phyloP scores from a whole-genome alignment of 139 green algal species.

The Haematococcus sp. region DNA sequence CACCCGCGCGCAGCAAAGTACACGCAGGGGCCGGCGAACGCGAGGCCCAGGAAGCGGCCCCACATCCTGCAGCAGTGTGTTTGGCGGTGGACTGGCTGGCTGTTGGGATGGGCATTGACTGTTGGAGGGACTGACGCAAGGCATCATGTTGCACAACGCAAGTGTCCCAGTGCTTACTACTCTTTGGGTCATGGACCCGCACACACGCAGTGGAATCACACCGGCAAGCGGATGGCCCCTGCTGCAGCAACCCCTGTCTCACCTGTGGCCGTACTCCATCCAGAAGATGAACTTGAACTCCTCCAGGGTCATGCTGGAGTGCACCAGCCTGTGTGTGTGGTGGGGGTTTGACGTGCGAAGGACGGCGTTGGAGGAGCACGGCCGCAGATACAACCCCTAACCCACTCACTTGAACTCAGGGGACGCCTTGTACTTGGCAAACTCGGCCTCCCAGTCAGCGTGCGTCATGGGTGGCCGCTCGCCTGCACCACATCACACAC shows the following conservation, averaged over 20 bases:
- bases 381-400: too few species aligned
- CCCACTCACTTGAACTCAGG: conserved; percentile 82
- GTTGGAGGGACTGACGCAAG: too few species aligned
- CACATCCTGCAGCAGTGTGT: conserved; percentile 60
- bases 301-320: conserved; percentile 86
- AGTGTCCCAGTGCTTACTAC: too few species aligned
- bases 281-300: conserved; percentile 99
- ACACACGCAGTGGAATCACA: too few species aligned
- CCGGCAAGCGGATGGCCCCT: too few species aligned
- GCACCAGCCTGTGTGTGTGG: conserved; percentile 57
- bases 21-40: conserved; percentile 77
- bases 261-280: conserved; percentile 95
- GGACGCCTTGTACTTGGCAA: conserved; percentile 86
- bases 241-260: too few species aligned
- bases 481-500: conserved; percentile 27
- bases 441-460: conserved; percentile 88
- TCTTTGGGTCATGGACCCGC: too few species aligned
- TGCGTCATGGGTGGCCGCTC: conserved; percentile 55
- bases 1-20: conserved; percentile 68
- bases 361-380: too few species aligned
- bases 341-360: not conserved
- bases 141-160: too few species aligned
- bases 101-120: not conserved
- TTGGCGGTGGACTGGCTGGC: not conserved
- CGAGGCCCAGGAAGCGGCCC: conserved; percentile 69